Evolutionary conservation across 1,284 basidiomycete species (phyloP), one percentile per base, ranked within the genome.

Genomic region (Amylostereum chailletii): DNA sequence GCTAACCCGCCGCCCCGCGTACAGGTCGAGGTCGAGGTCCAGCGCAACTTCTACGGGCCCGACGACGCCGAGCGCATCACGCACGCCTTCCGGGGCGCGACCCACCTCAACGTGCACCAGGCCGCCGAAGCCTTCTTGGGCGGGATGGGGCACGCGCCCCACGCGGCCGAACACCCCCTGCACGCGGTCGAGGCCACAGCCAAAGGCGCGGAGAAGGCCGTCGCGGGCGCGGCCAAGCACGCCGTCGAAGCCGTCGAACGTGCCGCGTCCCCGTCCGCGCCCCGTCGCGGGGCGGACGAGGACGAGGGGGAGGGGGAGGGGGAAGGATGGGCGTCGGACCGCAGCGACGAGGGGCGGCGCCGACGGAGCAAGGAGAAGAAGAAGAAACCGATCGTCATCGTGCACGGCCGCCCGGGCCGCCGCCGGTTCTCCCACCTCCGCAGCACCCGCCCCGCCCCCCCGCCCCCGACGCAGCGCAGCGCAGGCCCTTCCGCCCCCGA

Each of bases 11-110:
- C 33, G 45, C 41, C 38, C 45, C 34, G 27, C 45, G 42, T 39
- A 31, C 45, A 83, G 77, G 78, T 83, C 45, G 74, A 82, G 49
- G 80, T 83, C 4, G 77, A 83, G 56, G 78, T 84, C 31, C 71
- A 79, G 51, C 65, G 69, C 6, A 76, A 83, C 51, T 65, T 60
- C 5, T 68, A 58, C 47, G 63, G 57, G 3, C 64, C 66, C 4
- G 53, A 62, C 26, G 60, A 65, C 41, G 56, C 53, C 10, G 56
- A 55, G 19, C 51, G 59, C 11, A 4, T 57, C 40, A 56, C 56
- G 3, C 51, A 57, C 45, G 56, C 53, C n/a, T 58, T 62, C 34
- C 58, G 55, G 7, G 58, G n/a, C n/a, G n/a, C 63, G 6, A 53
- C 56, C 9, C 57, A 60, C 27, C 46, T 43, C 8, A 46, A 44